These are phyloP conservation scores for Plasmodium blacklocki DNA, from an alignment of 169 alveolate genomes.

Conservation along the genomic window DNA sequence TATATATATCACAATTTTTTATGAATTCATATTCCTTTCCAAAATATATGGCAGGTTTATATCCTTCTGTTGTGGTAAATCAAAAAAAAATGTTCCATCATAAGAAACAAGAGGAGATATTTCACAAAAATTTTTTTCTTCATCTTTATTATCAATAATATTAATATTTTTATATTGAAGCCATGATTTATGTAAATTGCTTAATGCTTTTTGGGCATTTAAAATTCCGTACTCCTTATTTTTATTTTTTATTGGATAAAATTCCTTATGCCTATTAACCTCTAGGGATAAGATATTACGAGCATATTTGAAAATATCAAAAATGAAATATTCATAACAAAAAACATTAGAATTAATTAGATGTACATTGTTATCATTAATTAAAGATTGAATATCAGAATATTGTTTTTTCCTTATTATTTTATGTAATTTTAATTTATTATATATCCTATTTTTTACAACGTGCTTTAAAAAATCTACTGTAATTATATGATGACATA, in stretches of 20 bases:
- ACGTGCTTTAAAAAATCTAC: slow-evolving; percentile 76
- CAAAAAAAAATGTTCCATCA: slow-evolving; percentile 74
- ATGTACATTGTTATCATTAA: slow-evolving; percentile 2
- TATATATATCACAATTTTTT: not conserved
- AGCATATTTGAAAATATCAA: slow-evolving; percentile 83
- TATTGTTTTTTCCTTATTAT: slow-evolving; percentile 69
- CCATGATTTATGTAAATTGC: slow-evolving; percentile 60
- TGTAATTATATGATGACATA: slow-evolving; percentile 84
- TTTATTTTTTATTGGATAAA: slow-evolving; percentile 64
- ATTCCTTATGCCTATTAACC: slow-evolving; percentile 38
- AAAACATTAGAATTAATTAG: slow-evolving; percentile 66
- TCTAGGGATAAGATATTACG: slow-evolving; percentile 56
- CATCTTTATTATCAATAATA: slow-evolving; percentile 16
- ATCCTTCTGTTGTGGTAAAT: slow-evolving; percentile 48
- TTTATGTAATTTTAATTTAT: slow-evolving; percentile 78
- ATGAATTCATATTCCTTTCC: slow-evolving; percentile 4
- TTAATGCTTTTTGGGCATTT: slow-evolving; percentile 49
- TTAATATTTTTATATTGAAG: slow-evolving; percentile 40
- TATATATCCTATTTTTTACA: slow-evolving; percentile 72
- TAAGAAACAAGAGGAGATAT: slow-evolving; percentile 64
- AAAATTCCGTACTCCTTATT: slow-evolving; percentile 23
- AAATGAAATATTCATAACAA: slow-evolving; percentile 83
- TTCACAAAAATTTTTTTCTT: slow-evolving; percentile 47
- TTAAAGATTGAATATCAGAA: slow-evolving; percentile 6
- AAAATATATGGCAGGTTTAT: slow-evolving; percentile 39